A percentile compares a stretch with the other conserved stretches of the same genome.
phyloP scores from a whole-genome alignment of 1,139 yeast genomes.

The Eremothecium sinecaudum region DNA sequence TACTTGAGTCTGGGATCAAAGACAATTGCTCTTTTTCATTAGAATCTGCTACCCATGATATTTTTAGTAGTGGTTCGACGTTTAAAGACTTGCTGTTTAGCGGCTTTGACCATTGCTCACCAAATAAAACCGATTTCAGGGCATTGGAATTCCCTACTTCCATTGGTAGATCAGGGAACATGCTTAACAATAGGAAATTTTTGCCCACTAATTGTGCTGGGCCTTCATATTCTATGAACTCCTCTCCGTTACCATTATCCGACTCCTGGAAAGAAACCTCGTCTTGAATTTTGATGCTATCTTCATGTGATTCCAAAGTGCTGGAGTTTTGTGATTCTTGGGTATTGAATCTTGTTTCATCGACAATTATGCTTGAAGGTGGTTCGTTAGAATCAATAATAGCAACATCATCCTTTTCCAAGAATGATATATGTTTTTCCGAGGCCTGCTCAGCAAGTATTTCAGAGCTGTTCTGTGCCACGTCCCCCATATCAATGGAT shows the following conservation, averaged over 20 bases:
- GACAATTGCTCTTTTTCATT: slow-evolving; percentile 11
- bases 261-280: neutral
- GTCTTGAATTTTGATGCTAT: neutral
- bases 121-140: slow-evolving; percentile 46
- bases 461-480: neutral
- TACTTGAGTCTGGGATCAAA: slow-evolving; percentile 24
- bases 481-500: neutral
- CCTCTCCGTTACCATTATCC: slow-evolving; percentile 3
- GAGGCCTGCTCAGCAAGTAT: neutral
- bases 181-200: slow-evolving; percentile 41
- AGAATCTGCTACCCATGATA: slow-evolving; percentile 27
- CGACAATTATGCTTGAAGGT: slow-evolving; percentile 8
- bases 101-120: slow-evolving; percentile 47
- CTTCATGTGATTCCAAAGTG: neutral
- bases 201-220: slow-evolving; percentile 52
- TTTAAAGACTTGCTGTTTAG: slow-evolving; percentile 46
- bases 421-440: slow-evolving; percentile 20
- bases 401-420: slow-evolving; percentile 12
- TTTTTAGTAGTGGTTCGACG: slow-evolving; percentile 45
- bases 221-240: slow-evolving; percentile 41
- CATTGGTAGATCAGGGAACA: slow-evolving; percentile 35
- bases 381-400: slow-evolving; percentile 14
- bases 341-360: slow-evolving; percentile 1
- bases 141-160: slow-evolving; percentile 25
- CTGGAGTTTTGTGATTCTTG: slow-evolving; percentile 1